phyloP scores from a whole-genome alignment of 2,329 filamentous ascomycete species.

The Fusarium camptoceras region DNA sequence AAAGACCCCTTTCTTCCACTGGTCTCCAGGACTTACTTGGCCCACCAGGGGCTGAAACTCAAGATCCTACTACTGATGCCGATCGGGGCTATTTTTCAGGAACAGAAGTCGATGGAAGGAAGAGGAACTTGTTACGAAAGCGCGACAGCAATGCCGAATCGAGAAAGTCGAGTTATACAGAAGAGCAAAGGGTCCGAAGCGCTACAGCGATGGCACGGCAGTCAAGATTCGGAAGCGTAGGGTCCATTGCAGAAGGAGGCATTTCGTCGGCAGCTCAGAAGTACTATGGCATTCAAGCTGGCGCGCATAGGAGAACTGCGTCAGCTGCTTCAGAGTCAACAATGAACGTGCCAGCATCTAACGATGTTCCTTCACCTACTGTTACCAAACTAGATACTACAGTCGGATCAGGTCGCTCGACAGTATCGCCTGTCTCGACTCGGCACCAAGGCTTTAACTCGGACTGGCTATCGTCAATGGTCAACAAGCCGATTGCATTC shows the following conservation, averaged over 20 bases:
- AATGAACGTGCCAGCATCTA: slow-evolving; percentile 63
- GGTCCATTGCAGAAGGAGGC: slow-evolving; percentile 74
- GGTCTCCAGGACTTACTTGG: slow-evolving; percentile 60
- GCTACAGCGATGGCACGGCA: slow-evolving; percentile 76
- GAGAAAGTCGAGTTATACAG: slow-evolving; percentile 79
- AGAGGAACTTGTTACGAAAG: slow-evolving; percentile 84
- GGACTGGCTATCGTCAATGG: slow-evolving; percentile 66
- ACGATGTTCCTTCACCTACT: slow-evolving; percentile 65
- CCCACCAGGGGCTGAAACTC: slow-evolving; percentile 54
- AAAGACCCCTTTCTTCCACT: slow-evolving; percentile 65
- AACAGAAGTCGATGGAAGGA: slow-evolving; percentile 81
- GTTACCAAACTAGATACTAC: slow-evolving; percentile 70
- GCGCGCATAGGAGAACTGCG: slow-evolving; percentile 69
- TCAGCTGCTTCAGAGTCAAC: slow-evolving; percentile 69
- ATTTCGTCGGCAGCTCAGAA: slow-evolving; percentile 75
- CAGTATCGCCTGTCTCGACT: slow-evolving; percentile 59
- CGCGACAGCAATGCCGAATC: slow-evolving; percentile 73
- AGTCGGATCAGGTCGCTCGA: slow-evolving; percentile 53
- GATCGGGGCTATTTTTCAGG: slow-evolving; percentile 96
- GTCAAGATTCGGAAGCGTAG: slow-evolving; percentile 82
- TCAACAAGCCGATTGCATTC: slow-evolving; percentile 63
- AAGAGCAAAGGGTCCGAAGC: slow-evolving; percentile 76
- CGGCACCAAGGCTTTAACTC: slow-evolving; percentile 59
- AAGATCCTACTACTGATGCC: slow-evolving; percentile 69
- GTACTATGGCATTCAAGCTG: slow-evolving; percentile 70